Base-by-base conservation (phyloP, 179 eudicot genomes). In the Beta corolliflora region DNA sequence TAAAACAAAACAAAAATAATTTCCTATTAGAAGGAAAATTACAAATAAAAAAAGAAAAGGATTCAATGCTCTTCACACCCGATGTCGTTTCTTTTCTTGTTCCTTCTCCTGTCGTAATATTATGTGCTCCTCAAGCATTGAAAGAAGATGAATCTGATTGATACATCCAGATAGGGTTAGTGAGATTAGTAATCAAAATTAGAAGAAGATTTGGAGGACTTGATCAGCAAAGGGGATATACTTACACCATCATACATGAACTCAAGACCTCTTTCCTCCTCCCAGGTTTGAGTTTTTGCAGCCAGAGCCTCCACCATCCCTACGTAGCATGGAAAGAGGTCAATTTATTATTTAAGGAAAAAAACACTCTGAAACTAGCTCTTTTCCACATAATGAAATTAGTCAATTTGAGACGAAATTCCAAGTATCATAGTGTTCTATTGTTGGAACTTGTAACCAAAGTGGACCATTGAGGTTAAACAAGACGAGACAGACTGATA, bases 221-320 rank as follows among this genome's bases (percentile, higher is more conserved):
- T 72, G 5, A 53, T 81, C 2, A 55, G 61, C 71, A 71, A 70
- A 76, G 77, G 54, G 13, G 18, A 73, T 78, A 41, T 60, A 89
- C 97, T 88, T 88, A 97, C 99, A 64, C 98, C 99, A 88, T 97
- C 99, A 86, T 93, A 97, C 80, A 83, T 76, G 82, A 97, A 97
- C 70, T 90, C 91, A 14, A 82, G 81, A 71, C 93, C 90, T 80
- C 92, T 91, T 86, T 94, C 98, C 36, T 84, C 88, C 83, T 96
- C 99, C 97, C 99, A 96, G 14, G 89, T 81, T 81, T 65, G 71
- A 58, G 90, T 83, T 83, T 92, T 96, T 63, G 92, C 87, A 83
- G 91, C 84, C 86, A 96, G 83, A 58, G 93, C 79, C 75, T 94
- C 97, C 78, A 92, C 97, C 97, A 96, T 94, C 68, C 95, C 98